Base-by-base conservation (phyloP, 78 protist genomes). In the Corallochytrium limacisporum region DNA sequence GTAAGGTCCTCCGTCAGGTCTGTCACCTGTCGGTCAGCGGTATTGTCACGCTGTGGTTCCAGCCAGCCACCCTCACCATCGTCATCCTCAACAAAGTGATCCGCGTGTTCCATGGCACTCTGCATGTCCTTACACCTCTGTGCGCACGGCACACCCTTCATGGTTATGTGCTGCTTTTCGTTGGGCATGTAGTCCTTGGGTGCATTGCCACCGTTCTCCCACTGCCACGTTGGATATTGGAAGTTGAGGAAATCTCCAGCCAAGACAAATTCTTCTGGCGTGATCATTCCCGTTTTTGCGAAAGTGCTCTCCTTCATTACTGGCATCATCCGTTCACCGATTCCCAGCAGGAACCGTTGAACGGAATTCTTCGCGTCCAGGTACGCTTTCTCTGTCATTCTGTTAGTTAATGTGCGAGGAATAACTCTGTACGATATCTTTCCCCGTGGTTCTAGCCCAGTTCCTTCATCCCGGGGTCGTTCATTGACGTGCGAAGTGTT, bases 241-340 rank as follows among this genome's bases (percentile, higher is more conserved):
- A 44, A 69, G 22, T 85, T 88, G 22, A 93, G 83, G 40, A 68
- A 32, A 39, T 93, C 98, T 13, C 98, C 98, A 6, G 96, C 95
- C n/a, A 71, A 77, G 1, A 89, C 92, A 69, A 91, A 91, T 75
- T 85, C 95, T 28, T 84, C 91, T 22, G 97, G 94, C 2, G 97
- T 92, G 9, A 92, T 50, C 55, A 82, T 87, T 35, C 97, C 97
- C 59, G 84, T 82, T 36, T 83, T 81, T 26, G 55, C 24, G 63
- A 92, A 92, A 53, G 74, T 74, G n/a, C 91, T 73, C 8, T 46
- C 33, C 16, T 48, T 62, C n/a, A 74, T 56, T 29, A 77, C 75
- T 16, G 87, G 85, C 37, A 50, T 69, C 16, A 69, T n/a, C 9
- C 16, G 31, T 44, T 69, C 75, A 36, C 75, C 75, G 16, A 69